phyloP scores from a whole-genome alignment of 305 asterid genomes.

The Fraxinus greggii region DNA sequence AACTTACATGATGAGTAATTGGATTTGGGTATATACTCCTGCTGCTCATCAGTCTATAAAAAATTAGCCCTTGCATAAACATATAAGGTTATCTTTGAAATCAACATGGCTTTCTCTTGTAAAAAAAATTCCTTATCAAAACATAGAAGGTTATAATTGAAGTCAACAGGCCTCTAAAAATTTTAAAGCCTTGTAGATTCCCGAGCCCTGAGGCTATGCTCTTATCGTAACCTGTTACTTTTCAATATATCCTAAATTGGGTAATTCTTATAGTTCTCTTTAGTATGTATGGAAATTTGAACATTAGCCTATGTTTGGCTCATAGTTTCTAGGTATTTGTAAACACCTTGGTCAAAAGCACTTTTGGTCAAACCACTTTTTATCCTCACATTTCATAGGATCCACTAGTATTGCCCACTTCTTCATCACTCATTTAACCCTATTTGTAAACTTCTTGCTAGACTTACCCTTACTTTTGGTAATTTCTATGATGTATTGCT shows the following conservation, averaged over 20 bases:
- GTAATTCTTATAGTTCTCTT: not conserved
- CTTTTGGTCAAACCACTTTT: not conserved
- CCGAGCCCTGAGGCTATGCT: not conserved
- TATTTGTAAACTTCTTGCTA: not conserved
- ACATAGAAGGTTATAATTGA: not conserved
- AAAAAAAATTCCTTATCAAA: not conserved
- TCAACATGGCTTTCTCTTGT: not conserved
- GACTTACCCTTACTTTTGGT: not conserved
- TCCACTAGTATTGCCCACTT: not conserved
- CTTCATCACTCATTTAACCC: not conserved
- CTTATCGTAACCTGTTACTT: not conserved
- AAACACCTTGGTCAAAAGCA: not conserved
- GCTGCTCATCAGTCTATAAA: not conserved
- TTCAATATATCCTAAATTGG: not conserved
- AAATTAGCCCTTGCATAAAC: not conserved
- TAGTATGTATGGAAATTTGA: not conserved
- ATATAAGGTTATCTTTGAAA: not conserved
- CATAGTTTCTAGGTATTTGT: not conserved
- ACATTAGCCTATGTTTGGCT: not conserved
- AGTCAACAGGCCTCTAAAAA: not conserved
- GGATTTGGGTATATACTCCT: not conserved
- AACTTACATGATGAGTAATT: not conserved
- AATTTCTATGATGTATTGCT: not conserved
- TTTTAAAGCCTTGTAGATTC: not conserved
- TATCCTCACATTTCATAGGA: not conserved